phyloP scores from a whole-genome alignment of 2,329 filamentous ascomycete genomes.

The Mycosphaerella sp. region DNA sequence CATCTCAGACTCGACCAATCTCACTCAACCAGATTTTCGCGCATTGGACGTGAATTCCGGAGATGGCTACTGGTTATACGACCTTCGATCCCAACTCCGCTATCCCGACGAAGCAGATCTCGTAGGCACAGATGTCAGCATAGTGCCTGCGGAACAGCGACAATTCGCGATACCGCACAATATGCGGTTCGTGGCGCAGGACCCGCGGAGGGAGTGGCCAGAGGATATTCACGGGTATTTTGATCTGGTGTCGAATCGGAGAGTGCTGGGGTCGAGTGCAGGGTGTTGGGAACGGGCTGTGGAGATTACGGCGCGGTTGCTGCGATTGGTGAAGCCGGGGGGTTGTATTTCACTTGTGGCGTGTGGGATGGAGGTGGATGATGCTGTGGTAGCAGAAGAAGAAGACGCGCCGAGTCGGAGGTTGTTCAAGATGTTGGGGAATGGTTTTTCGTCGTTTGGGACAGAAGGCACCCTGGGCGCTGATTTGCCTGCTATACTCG shows the following conservation, averaged over 20 bases:
- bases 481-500: constrained; percentile 9
- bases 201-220: constrained; percentile 6
- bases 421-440: constrained; percentile 11
- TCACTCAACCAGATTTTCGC: constrained; percentile 1
- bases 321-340: constrained; percentile 9
- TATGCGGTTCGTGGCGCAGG: constrained; percentile 11
- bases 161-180: constrained; percentile 8
- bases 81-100: constrained; percentile 3
- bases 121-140: constrained; percentile 4
- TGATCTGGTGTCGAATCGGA: constrained; percentile 7
- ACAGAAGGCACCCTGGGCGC: constrained; percentile 9
- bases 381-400: background rate
- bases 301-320: constrained; percentile 1
- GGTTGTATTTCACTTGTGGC: constrained; percentile 5
- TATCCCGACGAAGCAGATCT: constrained; percentile 9
- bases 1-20: background rate
- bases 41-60: constrained; percentile 7
- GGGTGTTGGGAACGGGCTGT: constrained; percentile 7
- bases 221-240: constrained; percentile 11
- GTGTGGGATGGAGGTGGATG: constrained; percentile 1
- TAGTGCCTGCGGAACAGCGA: constrained; percentile 8
- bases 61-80: constrained; percentile 13
- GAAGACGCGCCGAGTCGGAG: constrained; percentile 2
- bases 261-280: background rate
- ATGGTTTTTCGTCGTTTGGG: constrained; percentile 3